Conservation (phyloP, 371 early-diverging fungal genomes). For the Umbelopsis sp. region DNA sequence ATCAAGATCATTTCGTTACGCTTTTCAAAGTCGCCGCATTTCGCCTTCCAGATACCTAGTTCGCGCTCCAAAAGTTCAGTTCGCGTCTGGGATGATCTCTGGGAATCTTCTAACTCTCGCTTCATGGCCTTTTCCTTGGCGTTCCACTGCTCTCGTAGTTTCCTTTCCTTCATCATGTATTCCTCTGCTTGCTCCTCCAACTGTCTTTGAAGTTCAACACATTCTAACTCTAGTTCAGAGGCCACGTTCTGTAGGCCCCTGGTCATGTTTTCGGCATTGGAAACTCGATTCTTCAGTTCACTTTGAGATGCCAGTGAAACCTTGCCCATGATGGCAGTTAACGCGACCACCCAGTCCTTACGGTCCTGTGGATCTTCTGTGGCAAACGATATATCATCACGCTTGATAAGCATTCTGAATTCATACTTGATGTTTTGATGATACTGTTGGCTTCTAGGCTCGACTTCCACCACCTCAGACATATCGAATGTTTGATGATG, state of each 20-base stretch:
- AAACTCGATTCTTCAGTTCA: constrained; percentile 44
- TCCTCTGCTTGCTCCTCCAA: constrained; percentile 11
- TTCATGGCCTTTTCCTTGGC: constrained; percentile 25
- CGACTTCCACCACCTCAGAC: constrained; percentile 54
- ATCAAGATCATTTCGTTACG: constrained; percentile 22
- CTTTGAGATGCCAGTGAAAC: constrained; percentile 53
- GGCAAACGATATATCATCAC: constrained; percentile 47
- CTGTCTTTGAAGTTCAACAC: background rate
- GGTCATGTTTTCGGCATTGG: constrained; percentile 43
- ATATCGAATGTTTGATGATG: constrained; percentile 57
- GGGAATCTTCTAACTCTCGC: constrained; percentile 30
- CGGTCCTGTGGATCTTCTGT: constrained; percentile 47
- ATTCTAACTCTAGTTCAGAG: constrained; percentile 18
- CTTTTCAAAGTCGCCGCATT: constrained; percentile 28
- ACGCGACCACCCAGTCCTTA: constrained; percentile 51
- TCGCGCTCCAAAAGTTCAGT: constrained; percentile 38
- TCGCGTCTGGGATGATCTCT: constrained; percentile 28
- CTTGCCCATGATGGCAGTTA: constrained; percentile 57
- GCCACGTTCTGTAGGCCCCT: constrained; percentile 33
- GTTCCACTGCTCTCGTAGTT: constrained; percentile 34
- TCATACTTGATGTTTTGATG: constrained; percentile 52
- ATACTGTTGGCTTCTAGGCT: constrained; percentile 49
- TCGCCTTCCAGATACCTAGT: constrained; percentile 24
- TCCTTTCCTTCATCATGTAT: constrained; percentile 26
- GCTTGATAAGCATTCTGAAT: constrained; percentile 45